Conservation (phyloP, 306 rosid genomes). For the Begonia masoniana region DNA sequence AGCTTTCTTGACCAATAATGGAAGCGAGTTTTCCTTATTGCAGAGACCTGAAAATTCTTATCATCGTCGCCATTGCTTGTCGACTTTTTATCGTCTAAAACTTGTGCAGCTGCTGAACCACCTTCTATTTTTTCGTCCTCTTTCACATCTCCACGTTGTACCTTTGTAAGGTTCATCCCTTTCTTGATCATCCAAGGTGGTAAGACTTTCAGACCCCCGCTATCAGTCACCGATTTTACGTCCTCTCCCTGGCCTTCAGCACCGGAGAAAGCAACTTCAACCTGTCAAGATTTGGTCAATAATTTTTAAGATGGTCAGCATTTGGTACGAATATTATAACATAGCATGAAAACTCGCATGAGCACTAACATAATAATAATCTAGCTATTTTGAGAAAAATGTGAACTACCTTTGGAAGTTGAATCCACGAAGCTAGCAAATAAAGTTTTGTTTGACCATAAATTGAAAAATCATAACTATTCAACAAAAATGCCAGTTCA, state of each 20-base stretch:
- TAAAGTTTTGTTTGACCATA: too few relatives aligned
- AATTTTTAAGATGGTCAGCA: background rate
- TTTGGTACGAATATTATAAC: too few relatives aligned
- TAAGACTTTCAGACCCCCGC: constrained; percentile 48
- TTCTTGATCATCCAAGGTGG: constrained; percentile 97
- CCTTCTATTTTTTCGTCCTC: constrained; percentile 60
- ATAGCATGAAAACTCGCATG: too few relatives aligned
- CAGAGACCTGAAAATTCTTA: constrained; percentile 45
- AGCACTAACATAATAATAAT: too few relatives aligned
- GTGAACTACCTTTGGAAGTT: too few relatives aligned
- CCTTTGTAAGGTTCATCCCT: constrained; percentile 85
- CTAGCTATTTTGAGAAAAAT: too few relatives aligned
- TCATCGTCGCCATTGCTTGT: constrained; percentile 28
- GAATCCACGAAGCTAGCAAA: too few relatives aligned
- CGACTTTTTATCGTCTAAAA: constrained; percentile 60
- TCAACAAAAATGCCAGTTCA: too few relatives aligned
- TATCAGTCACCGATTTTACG: constrained; percentile 52
- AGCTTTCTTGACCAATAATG: background rate
- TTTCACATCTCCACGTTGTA: constrained; percentile 83
- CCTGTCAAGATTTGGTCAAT: constrained; percentile 33
- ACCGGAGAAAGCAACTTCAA: constrained; percentile 72
- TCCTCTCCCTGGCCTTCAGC: constrained; percentile 50
- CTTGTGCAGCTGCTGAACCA: constrained; percentile 32
- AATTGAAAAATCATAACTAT: too few relatives aligned
- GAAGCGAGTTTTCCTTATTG: constrained; percentile 11